These are phyloP conservation scores for Peniophora sp. DNA, from an alignment of 1,284 basidiomycete species.

Conservation along the genomic window DNA sequence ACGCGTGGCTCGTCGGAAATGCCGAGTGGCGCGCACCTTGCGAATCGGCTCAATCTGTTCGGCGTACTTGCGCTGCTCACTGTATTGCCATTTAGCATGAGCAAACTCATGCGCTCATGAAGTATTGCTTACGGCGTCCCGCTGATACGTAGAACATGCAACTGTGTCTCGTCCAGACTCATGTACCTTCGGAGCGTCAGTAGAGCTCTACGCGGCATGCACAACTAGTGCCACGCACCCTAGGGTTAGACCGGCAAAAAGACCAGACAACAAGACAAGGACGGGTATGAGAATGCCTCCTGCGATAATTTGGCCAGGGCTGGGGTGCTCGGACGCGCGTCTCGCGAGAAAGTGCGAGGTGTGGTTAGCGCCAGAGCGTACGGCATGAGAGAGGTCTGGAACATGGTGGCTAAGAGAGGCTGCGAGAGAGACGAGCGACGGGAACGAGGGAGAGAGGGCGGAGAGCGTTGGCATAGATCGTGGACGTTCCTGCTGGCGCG, in stretches of 20 bases:
- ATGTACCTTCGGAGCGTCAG: constrained; percentile 45
- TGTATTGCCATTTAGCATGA: constrained; percentile 18
- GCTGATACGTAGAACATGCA: constrained; percentile 79
- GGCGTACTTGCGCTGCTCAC: constrained; percentile 74
- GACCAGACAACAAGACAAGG: constrained; percentile 52
- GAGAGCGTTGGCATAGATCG: constrained; percentile 4
- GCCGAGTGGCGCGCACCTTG: constrained; percentile 21
- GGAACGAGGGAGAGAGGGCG: constrained; percentile 6
- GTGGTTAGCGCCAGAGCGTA: constrained; percentile 5
- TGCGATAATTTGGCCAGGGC: constrained; percentile 28
- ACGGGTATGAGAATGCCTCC: constrained; percentile 51
- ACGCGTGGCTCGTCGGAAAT: neutral
- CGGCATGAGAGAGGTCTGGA: constrained; percentile 21
- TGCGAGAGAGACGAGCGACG: constrained; percentile 10
- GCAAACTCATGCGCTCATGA: neutral
- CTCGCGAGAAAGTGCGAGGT: constrained; percentile 17
- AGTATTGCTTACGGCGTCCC: constrained; percentile 60
- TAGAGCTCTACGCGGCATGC: no score
- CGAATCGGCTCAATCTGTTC: constrained; percentile 84
- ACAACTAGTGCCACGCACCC: constrained; percentile 28
- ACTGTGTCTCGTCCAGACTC: constrained; percentile 89
- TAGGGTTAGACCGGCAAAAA: constrained; percentile 72
- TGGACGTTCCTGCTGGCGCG: neutral
- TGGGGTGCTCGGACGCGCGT: constrained; percentile 23
- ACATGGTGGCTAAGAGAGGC: constrained; percentile 32